Base-by-base conservation (phyloP, 306 rosid species). In the Bauhinia variegata region DNA sequence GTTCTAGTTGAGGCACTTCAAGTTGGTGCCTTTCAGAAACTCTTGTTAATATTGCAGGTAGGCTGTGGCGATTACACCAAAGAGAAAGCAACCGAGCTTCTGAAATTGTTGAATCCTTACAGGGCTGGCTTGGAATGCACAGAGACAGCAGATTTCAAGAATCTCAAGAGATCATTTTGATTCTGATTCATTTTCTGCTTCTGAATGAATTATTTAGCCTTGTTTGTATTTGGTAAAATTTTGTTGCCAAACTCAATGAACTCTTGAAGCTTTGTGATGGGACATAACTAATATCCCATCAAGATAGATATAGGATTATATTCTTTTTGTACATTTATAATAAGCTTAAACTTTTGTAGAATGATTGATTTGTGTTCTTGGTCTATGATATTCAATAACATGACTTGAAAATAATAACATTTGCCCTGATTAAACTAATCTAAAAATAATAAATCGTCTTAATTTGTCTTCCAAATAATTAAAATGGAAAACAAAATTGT, bases 11-110 rank as follows among this genome's bases (percentile, higher is more conserved):
- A 86, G 61, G 89, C 88, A 23, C 85, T 89, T 78, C 88, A 86
- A 79, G 90, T 80, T 57, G 96, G 96, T 23, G 86, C 87, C 0
- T 89, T 89, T 73, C 93, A 89, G 77, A 89, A 89, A 73, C 79
- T 89, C 4, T 59, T 89, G 78, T 13, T 89, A 68, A 81, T 85
- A 4, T 75, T 89, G 41, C 96, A 89, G 56, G 82, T 89, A 49
- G 84, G 89, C 48, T 82, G 89, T 67, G 81, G 83, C 0, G 86
- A 82, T 31, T 82, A 77, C 50, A 79, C 82, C 2, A 89, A 87
- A 55, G 91, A 80, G 38, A 89, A 83, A 73, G 79, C 79, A 4
- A 86, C 86, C 14, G 89, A 87, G 51, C 84, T 87, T 79, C 79
- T 89, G 55, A 89, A 89, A 50, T 5, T 86, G 55, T 15, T 89